A percentile compares a stretch with the other conserved stretches of the same genome.
These are phyloP conservation scores for Rhypophila decipiens DNA, from an alignment of 495 filamentous ascomycete genomes.

Conservation along the genomic window DNA sequence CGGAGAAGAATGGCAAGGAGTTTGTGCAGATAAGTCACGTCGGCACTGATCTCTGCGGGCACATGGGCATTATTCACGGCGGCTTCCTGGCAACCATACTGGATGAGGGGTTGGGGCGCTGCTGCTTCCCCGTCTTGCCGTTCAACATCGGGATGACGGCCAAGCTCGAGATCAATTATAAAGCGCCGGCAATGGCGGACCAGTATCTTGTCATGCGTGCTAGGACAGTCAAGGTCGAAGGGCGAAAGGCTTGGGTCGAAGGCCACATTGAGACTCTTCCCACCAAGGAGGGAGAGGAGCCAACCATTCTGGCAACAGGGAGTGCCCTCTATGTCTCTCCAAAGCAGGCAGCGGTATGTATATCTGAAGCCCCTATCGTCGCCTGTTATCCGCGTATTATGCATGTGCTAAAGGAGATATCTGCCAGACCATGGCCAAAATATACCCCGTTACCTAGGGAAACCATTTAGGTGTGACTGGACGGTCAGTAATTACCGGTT, in stretches of 20 bases:
- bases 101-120: conserved; percentile 85
- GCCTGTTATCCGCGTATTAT: not conserved
- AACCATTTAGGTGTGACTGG: too few relatives aligned
- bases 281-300: conserved; percentile 28
- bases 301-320: conserved; percentile 26
- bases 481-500: too few relatives aligned
- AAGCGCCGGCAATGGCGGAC: conserved; percentile 68
- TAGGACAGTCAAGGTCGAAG: conserved; percentile 80
- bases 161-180: conserved; percentile 85
- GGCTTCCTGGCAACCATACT: conserved; percentile 86
- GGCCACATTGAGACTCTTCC: conserved; percentile 81
- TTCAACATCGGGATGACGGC: conserved; percentile 88
- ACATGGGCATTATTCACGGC: conserved; percentile 88
- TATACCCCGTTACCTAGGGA: conserved; percentile 31
- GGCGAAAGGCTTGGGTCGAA: conserved; percentile 94
- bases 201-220: conserved; percentile 73
- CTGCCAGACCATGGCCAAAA: conserved; percentile 35
- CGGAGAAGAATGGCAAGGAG: conserved; percentile 61
- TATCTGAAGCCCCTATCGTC: too few relatives aligned
- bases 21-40: conserved; percentile 73
- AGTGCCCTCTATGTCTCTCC: conserved; percentile 89
- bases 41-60: conserved; percentile 78
- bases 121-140: conserved; percentile 85
- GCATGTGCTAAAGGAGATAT: not conserved
- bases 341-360: conserved; percentile 66